Percentiles rank a stretch among this genome's conserved stretches.
Conservation (phyloP, 2,329 filamentous ascomycete genomes). For the Phyllosticta citrichinensis region DNA sequence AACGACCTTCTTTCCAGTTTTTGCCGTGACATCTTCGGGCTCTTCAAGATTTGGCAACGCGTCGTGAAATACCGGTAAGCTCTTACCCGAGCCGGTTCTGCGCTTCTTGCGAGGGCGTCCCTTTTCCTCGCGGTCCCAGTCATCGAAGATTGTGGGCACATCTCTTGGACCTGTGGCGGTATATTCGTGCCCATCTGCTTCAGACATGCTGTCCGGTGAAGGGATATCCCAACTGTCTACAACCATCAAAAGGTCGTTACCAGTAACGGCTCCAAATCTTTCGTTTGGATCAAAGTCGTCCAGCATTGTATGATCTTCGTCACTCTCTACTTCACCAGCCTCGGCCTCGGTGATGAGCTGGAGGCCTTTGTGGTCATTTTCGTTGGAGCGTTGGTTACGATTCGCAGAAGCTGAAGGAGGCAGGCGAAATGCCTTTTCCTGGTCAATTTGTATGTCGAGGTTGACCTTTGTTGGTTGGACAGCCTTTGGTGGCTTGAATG, state of each 20-base stretch:
- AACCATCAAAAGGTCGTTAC: conserved; percentile 73
- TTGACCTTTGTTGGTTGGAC: conserved; percentile 80
- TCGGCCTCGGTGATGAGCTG: conserved; percentile 35
- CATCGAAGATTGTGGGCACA: conserved; percentile 17
- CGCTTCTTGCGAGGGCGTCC: conserved; percentile 53
- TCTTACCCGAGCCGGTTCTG: conserved; percentile 31
- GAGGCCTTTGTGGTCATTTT: conserved; percentile 47
- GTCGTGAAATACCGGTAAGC: conserved; percentile 23
- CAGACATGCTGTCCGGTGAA: conserved; percentile 23
- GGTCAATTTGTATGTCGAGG: conserved; percentile 75
- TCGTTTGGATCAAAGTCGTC: conserved; percentile 51
- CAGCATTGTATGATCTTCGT: conserved; percentile 35
- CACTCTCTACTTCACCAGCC: conserved; percentile 34
- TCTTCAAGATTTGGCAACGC: conserved; percentile 68
- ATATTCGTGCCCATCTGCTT: conserved; percentile 24
- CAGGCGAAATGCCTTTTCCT: conserved; percentile 75
- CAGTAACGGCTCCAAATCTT: conserved; percentile 61
- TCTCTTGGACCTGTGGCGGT: conserved; percentile 13
- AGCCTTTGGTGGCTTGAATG: conserved; percentile 67
- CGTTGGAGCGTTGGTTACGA: conserved; percentile 38
- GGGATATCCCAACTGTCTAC: conserved; percentile 77
- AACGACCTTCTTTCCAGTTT: conserved; percentile 66
- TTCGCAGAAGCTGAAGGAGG: conserved; percentile 45
- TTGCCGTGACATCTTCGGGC: conserved; percentile 62
- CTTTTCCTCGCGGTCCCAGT: conserved; percentile 24